A percentile compares a stretch with the other conserved stretches of the same genome.
These are phyloP conservation scores for Juglanconis sp. DNA, from an alignment of 2,329 filamentous ascomycete genomes.

Conservation along the genomic window DNA sequence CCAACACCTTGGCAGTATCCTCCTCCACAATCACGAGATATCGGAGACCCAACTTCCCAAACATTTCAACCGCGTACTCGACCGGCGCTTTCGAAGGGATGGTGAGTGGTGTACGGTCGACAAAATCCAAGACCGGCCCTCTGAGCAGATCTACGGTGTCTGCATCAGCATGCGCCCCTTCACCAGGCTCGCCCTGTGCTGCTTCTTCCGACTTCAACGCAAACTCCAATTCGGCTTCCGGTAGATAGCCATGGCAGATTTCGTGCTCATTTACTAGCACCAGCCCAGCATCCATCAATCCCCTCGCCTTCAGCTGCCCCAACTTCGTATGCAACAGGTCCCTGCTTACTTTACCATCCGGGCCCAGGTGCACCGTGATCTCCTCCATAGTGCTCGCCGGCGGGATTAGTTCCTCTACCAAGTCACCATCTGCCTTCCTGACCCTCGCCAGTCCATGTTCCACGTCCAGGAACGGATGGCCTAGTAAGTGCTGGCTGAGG, in stretches of 20 bases:
- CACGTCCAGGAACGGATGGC: slow-evolving; percentile 55
- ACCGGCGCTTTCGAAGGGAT: slow-evolving; percentile 50
- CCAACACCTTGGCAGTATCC: slow-evolving; percentile 45
- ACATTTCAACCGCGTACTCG: slow-evolving; percentile 59
- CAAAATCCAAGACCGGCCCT: slow-evolving; percentile 40
- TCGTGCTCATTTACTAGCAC: slow-evolving; percentile 48
- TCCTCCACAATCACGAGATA: slow-evolving; percentile 52
- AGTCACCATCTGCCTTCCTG: slow-evolving; percentile 23
- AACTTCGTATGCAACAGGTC: slow-evolving; percentile 43
- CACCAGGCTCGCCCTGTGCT: slow-evolving; percentile 12
- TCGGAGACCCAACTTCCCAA: slow-evolving; percentile 53
- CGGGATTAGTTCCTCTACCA: slow-evolving; percentile 47
- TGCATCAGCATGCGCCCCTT: slow-evolving; percentile 20
- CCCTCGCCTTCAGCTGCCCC: slow-evolving; percentile 41
- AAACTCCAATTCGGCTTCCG: slow-evolving; percentile 51
- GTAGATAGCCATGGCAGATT: slow-evolving; percentile 53
- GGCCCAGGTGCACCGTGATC: slow-evolving; percentile 48
- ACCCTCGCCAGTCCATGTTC: slow-evolving; percentile 41
- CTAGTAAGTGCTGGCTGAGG: slow-evolving; percentile 55
- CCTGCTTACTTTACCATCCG: slow-evolving; percentile 39
- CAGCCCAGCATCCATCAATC: slow-evolving; percentile 55
- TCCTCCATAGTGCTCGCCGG: slow-evolving; percentile 53
- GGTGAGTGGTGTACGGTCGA: slow-evolving; percentile 52
- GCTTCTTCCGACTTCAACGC: slow-evolving; percentile 33
- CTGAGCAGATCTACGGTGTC: slow-evolving; percentile 29